These are phyloP conservation scores for Rhizophora apiculata DNA, from an alignment of 345 rosid genomes.

Conservation along the genomic window DNA sequence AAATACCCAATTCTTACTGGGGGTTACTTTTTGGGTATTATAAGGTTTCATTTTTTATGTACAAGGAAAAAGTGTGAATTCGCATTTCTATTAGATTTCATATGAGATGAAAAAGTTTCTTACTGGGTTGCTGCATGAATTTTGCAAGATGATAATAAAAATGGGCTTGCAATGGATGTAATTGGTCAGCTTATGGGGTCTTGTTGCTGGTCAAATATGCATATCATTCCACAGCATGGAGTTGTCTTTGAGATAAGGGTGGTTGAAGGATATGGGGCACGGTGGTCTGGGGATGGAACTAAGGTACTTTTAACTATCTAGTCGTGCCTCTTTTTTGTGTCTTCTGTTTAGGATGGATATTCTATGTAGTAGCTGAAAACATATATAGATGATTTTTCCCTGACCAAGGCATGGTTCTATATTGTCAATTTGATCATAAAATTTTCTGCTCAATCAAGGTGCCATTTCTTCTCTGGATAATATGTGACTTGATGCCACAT, in stretches of 20 bases:
- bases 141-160: conserved; percentile 54
- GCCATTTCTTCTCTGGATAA: neutral
- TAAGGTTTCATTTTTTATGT: no score
- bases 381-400: neutral
- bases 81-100: neutral
- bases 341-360: neutral
- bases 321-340: neutral
- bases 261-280: conserved; percentile 63
- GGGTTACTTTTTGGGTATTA: no score
- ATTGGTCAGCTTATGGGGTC: conserved; percentile 35
- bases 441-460: neutral
- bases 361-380: neutral
- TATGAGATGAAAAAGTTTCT: neutral
- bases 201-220: conserved; percentile 67
- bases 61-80: no score
- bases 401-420: no score
- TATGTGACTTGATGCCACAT: no score
- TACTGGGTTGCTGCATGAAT: neutral
- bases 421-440: no score
- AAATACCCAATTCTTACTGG: no score
- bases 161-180: conserved; percentile 47
- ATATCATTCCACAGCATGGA: conserved; percentile 61
- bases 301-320: conserved; percentile 38
- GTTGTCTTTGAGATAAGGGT: conserved; percentile 65
- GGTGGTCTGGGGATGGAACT: conserved; percentile 70